Evolutionary conservation across 2,329 filamentous ascomycete genomes (phyloP).

Genomic region (Ophiocordyceps camponoti-floridani): DNA sequence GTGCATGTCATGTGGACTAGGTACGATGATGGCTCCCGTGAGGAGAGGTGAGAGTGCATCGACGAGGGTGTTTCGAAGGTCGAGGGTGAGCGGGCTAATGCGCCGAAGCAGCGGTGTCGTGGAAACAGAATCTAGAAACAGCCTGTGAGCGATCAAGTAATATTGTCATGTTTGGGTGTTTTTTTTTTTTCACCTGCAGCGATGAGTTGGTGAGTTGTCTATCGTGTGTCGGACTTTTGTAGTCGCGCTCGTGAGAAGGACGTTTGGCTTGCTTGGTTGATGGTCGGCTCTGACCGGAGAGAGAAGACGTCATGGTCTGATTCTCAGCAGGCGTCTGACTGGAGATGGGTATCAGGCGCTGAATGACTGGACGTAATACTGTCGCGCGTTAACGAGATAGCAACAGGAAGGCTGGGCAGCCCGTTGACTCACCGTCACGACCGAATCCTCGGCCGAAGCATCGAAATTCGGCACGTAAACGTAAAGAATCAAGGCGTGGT

Average conservation of each 20-base stretch:
- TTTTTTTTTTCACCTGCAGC: not conserved
- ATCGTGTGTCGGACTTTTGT: too few relatives aligned
- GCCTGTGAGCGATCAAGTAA: not conserved
- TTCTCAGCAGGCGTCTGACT: too few relatives aligned
- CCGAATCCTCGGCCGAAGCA: slow-evolving; percentile 46
- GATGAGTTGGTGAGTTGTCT: not conserved
- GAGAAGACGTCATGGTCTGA: too few relatives aligned
- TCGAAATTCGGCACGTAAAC: slow-evolving; percentile 61
- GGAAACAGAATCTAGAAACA: not conserved
- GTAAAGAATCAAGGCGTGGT: slow-evolving; percentile 66
- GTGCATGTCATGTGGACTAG: not conserved
- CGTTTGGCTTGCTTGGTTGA: too few relatives aligned
- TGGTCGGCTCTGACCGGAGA: too few relatives aligned
- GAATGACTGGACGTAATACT: slow-evolving; percentile 27
- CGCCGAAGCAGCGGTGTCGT: too few relatives aligned
- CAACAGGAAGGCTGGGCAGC: not conserved
- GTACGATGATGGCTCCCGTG: too few relatives aligned
- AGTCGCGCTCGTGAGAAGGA: too few relatives aligned
- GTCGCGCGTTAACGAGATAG: slow-evolving; percentile 5
- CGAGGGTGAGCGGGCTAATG: too few relatives aligned
- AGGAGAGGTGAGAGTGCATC: too few relatives aligned
- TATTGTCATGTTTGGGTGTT: not conserved
- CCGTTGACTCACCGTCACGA: slow-evolving; percentile 45
- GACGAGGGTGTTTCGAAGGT: too few relatives aligned
- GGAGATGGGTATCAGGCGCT: too few relatives aligned